Evolutionary conservation across 306 rosid species (phyloP), one percentile per base, ranked within the genome.

Genomic region (Quercus robur): DNA sequence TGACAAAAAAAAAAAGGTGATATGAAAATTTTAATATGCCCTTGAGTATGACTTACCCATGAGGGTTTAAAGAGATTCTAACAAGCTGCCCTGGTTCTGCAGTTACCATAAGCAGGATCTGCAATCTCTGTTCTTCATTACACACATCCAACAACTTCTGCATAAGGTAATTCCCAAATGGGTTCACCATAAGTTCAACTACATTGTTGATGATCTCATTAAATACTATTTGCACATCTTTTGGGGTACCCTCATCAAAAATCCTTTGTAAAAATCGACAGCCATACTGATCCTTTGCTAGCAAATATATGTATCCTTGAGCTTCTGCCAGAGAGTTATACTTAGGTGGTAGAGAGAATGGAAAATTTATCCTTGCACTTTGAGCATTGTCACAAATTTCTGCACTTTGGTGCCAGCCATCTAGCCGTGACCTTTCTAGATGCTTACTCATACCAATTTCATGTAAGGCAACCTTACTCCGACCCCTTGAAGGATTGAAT

Each of bases 81-180:
- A 83, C 88, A 62, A 89, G 88, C 74, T 82, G 84, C 77, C 91
- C 83, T 35, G 81, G 85, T 66, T 84, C 85, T 82, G 51, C 35
- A 5, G 87, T 85, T 15, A 85, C 87, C 84, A 69, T 59, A 51
- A 82, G 77, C 59, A 87, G 74, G 71, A 87, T 87, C 63, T 75
- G 85, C 85, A 71, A 74, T 67, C 84, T 85, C 76, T 89, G 93
- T 59, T 85, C 88, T 71, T 85, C 91, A 80, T 77, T 77, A 62
- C 93, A 89, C 55, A 87, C 89, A 69, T 80, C 91, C 81, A 89
- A 80, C 68, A 89, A 77, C 84, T 85, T 89, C 70, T 87, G 93
- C 85, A 89, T 82, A 18, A 89, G 88, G 83, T 87, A 85, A 70
- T 89, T 89, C 38, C 89, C 93, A 71, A 87, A 85, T 58, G 91